phyloP scores from a whole-genome alignment of 2,329 filamentous ascomycete genomes.

The Cucurbitaria berberidis region DNA sequence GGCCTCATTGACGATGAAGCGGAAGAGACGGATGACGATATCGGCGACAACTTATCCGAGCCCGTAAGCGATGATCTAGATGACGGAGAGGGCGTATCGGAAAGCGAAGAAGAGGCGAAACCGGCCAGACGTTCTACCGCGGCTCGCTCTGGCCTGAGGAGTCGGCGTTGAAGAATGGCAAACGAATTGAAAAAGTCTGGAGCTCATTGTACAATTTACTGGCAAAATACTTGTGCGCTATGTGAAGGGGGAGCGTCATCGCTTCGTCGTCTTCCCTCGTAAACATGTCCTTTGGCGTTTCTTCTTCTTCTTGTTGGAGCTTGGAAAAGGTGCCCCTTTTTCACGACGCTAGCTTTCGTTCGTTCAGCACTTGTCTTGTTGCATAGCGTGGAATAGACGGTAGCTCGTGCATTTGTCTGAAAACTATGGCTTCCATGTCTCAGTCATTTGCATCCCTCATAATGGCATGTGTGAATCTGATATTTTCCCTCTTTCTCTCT shows the following conservation, averaged over 20 bases:
- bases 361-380: neutral
- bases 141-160: slow-evolving; percentile 38
- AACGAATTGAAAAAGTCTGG: slow-evolving; percentile 3
- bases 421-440: neutral
- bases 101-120: slow-evolving; percentile 52
- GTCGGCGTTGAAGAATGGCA: slow-evolving; percentile 28
- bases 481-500: neutral
- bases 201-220: slow-evolving; percentile 12
- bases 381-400: slow-evolving; percentile 13
- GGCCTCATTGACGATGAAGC: slow-evolving; percentile 60
- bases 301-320: neutral
- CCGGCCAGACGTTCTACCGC: slow-evolving; percentile 43
- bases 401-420: slow-evolving; percentile 3
- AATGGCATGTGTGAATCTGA: neutral
- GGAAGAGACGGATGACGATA: slow-evolving; percentile 55
- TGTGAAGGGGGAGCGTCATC: slow-evolving; percentile 3
- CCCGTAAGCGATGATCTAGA: slow-evolving; percentile 55
- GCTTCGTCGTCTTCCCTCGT: neutral
- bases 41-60: slow-evolving; percentile 55
- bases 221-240: slow-evolving; percentile 2
- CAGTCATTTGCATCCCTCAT: neutral
- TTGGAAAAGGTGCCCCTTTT: neutral
- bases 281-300: neutral
- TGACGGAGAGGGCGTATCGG: slow-evolving; percentile 51
- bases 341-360: neutral